A percentile compares a stretch with the other conserved stretches of the same genome.
Conservation (phyloP, 306 rosid genomes). For the Hippophae rhamnoides region DNA sequence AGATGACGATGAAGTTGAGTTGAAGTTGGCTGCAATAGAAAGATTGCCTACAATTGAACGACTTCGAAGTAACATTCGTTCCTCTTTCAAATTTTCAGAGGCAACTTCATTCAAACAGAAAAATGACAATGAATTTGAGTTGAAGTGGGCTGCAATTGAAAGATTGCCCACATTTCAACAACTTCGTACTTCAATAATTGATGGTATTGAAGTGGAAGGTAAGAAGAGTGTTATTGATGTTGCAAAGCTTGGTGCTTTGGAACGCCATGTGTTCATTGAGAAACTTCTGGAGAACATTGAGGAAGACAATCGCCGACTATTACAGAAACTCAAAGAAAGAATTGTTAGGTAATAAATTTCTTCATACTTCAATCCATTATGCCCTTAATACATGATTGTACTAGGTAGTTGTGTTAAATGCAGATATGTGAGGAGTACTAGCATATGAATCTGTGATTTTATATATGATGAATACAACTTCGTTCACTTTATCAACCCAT, state of each 20-base stretch:
- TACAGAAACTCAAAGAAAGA: constrained; percentile 20
- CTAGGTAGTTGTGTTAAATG: no score
- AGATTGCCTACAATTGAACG: constrained; percentile 15
- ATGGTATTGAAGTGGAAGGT: neutral
- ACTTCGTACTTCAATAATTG: constrained; percentile 2
- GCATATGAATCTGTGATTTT: no score
- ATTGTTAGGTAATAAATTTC: constrained; percentile 1
- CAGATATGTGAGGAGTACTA: no score
- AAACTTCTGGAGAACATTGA: constrained; percentile 18
- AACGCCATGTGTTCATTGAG: constrained; percentile 14
- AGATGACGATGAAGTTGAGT: constrained; percentile 1
- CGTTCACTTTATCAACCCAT: no score
- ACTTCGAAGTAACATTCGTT: neutral
- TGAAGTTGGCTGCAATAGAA: constrained; percentile 21
- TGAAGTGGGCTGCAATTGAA: constrained; percentile 22
- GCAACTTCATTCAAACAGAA: neutral
- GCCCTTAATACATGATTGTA: no score
- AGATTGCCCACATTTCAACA: constrained; percentile 14
- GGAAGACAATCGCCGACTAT: constrained; percentile 15
- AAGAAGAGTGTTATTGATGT: constrained; percentile 19
- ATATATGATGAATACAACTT: no score
- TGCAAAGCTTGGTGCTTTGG: constrained; percentile 9
- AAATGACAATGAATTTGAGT: constrained; percentile 1
- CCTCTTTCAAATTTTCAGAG: no score
- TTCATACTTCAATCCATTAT: neutral